Conservation (phyloP, 2,329 filamentous ascomycete genomes). For the Sclerotinia spermophila region DNA sequence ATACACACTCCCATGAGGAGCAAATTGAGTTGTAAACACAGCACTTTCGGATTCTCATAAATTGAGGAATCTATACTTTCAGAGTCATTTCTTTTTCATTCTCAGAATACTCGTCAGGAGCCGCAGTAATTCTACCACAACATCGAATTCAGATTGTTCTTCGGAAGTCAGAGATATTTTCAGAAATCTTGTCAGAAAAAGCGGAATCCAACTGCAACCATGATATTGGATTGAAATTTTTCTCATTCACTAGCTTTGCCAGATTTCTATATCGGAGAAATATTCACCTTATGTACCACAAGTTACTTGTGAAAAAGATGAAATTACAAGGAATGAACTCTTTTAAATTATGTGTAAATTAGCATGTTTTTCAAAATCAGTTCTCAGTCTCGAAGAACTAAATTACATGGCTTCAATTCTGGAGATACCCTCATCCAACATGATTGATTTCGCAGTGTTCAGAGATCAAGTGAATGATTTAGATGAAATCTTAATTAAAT, state of each 20-base stretch:
- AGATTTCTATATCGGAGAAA: background rate
- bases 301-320: background rate
- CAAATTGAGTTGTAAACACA: background rate
- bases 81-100: fast-evolving
- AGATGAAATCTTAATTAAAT: background rate
- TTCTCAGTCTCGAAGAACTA: background rate
- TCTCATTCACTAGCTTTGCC: background rate
- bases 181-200: background rate
- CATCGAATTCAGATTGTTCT: background rate
- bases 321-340: background rate
- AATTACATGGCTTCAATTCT: too few species aligned
- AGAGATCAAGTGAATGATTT: background rate
- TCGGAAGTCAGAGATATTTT: background rate
- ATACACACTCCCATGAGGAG: background rate
- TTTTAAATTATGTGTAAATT: fast-evolving
- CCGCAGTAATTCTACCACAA: background rate
- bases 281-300: background rate
- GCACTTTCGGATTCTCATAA: background rate
- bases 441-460: background rate
- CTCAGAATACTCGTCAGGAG: background rate
- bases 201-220: background rate
- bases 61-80: too few species aligned
- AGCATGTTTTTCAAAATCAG: background rate
- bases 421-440: background rate
- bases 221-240: background rate